Conservation (phyloP, 495 filamentous ascomycete genomes). For the Clohesyomyces aquaticus region DNA sequence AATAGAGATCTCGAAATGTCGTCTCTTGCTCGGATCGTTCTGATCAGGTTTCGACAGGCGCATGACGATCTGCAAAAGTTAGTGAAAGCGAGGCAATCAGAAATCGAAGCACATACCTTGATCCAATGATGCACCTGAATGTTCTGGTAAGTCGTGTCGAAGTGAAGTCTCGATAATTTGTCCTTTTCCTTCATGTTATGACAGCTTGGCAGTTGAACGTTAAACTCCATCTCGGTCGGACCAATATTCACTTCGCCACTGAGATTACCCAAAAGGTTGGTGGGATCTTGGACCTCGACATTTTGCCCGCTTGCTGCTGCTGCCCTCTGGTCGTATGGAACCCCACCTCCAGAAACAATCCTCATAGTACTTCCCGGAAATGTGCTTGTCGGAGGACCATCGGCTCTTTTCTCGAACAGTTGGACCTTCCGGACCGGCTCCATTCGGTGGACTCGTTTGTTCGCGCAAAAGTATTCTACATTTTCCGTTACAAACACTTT, state of each 20-base stretch:
- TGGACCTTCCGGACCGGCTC: conserved; percentile 83
- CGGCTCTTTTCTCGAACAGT: conserved; percentile 88
- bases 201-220: conserved; percentile 90
- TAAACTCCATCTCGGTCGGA: conserved; percentile 97
- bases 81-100: conserved; percentile 22
- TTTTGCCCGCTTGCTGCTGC: conserved; percentile 63
- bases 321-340: conserved; percentile 63
- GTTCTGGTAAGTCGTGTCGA: conserved; percentile 94
- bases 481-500: conserved; percentile 95
- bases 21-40: conserved; percentile 76
- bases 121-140: conserved; percentile 99
- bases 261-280: conserved; percentile 83
- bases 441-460: conserved; percentile 84
- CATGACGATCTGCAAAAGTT: conserved; percentile 81
- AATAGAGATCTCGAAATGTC: conserved; percentile 98
- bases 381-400: conserved; percentile 73
- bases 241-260: conserved; percentile 68
- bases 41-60: conserved; percentile 87
- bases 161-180: conserved; percentile 73
- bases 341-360: conserved; percentile 79
- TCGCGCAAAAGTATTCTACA: conserved; percentile 87
- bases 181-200: conserved; percentile 81
- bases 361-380: conserved; percentile 80
- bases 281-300: conserved; percentile 55
- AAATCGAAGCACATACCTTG: conserved; percentile 80